phyloP scores from a whole-genome alignment of 441 rosid genomes.

The Adansonia rubrostipa region DNA sequence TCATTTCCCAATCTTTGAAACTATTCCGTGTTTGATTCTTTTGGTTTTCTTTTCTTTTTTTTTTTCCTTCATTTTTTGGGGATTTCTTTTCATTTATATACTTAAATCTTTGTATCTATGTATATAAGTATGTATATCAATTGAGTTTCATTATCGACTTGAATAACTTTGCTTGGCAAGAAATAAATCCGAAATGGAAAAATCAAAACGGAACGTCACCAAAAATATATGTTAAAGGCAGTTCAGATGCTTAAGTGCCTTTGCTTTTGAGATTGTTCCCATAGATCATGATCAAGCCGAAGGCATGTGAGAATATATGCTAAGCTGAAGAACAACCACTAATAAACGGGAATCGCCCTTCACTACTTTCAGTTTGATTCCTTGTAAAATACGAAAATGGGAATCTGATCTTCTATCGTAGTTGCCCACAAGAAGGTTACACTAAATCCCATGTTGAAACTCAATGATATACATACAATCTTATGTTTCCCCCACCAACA shows the following conservation, averaged over 20 bases:
- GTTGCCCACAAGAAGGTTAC: constrained; percentile 21
- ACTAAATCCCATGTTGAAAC: constrained; percentile 19
- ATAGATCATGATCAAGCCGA: constrained; percentile 2
- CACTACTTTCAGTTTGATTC: constrained; percentile 1
- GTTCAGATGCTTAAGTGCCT: constrained; percentile 16
- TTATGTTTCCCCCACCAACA: not conserved
- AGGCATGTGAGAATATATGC: constrained; percentile 14
- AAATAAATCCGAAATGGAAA: not conserved
- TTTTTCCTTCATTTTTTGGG: not conserved
- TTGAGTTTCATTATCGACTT: not conserved
- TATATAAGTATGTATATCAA: not conserved
- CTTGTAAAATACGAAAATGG: constrained; percentile 32
- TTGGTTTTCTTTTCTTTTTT: not conserved
- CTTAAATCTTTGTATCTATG: not conserved
- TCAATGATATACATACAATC: constrained; percentile 15
- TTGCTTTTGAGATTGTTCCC: not conserved
- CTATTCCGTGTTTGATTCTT: not conserved
- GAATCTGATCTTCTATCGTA: constrained; percentile 33
- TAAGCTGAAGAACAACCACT: not conserved
- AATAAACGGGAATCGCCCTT: not conserved
- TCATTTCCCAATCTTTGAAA: not conserved
- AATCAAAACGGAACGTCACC: not conserved
- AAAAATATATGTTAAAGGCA: not conserved
- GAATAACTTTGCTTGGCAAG: not conserved
- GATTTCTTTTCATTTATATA: not conserved